Conservation (phyloP, 73 alveolate species). For the Paramecium pentaurelia region DNA sequence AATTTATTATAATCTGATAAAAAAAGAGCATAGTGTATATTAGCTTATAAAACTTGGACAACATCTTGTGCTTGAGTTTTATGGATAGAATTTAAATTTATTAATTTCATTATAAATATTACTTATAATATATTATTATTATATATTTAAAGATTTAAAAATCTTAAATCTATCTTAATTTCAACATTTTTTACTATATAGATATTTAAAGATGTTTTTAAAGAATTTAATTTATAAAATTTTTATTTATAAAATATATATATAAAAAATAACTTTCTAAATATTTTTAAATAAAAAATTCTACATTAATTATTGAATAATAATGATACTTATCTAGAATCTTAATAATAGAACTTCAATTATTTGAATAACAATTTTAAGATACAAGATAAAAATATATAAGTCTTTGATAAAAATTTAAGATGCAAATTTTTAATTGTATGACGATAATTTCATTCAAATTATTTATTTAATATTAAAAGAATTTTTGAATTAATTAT, state of each 20-base stretch:
- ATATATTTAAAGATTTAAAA: not conserved
- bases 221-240: too few species aligned
- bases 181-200: too few species aligned
- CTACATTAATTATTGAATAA: too few species aligned
- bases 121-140: not conserved
- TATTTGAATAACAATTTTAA: not conserved
- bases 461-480: too few species aligned
- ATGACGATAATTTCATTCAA: not conserved
- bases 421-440: too few species aligned
- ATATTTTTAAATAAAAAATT: too few species aligned
- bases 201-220: not conserved
- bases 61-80: not conserved
- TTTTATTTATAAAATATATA: too few species aligned
- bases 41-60: not conserved
- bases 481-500: not conserved
- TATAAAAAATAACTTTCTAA: too few species aligned
- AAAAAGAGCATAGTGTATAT: not conserved
- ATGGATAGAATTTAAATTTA: not conserved
- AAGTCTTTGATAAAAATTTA: not conserved
- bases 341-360: too few species aligned
- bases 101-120: too few species aligned
- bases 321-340: too few species aligned
- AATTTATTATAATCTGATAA: not conserved
- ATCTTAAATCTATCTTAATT: too few species aligned
- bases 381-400: not conserved